These are phyloP conservation scores for Arachis hypogaea DNA, from an alignment of 306 rosid genomes.

Conservation along the genomic window DNA sequence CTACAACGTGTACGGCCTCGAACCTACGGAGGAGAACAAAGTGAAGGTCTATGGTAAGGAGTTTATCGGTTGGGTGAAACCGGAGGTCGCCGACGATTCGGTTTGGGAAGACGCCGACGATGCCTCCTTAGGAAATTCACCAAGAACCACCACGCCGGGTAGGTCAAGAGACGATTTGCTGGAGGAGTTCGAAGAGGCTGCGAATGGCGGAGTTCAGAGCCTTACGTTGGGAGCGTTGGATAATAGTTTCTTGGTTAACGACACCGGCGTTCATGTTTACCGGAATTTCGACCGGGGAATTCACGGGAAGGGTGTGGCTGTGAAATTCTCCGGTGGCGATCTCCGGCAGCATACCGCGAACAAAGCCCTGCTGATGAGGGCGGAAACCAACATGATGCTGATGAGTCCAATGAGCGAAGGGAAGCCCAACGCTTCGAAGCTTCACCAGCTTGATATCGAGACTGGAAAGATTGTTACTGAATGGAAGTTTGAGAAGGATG, in stretches of 20 bases:
- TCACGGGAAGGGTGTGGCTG: slow-evolving; percentile 80
- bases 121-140: slow-evolving; percentile 41
- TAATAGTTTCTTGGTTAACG: slow-evolving; percentile 80
- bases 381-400: slow-evolving; percentile 87
- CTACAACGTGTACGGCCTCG: slow-evolving; percentile 68
- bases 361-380: slow-evolving; percentile 77
- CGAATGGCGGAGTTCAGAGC: slow-evolving; percentile 85
- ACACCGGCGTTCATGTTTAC: slow-evolving; percentile 76
- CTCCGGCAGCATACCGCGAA: slow-evolving; percentile 49
- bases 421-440: slow-evolving; percentile 61
- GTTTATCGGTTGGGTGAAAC: slow-evolving; percentile 88
- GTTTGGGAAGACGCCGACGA: slow-evolving; percentile 76
- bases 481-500: slow-evolving; percentile 96
- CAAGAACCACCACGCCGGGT: slow-evolving; percentile 42
- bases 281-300: slow-evolving; percentile 71
- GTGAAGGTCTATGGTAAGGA: slow-evolving; percentile 83
- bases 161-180: slow-evolving; percentile 54
- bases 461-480: slow-evolving; percentile 79
- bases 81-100: slow-evolving; percentile 83
- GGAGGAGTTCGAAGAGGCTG: slow-evolving; percentile 87
- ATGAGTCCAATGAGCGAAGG: slow-evolving; percentile 84
- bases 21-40: slow-evolving; percentile 79
- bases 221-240: slow-evolving; percentile 80
- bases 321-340: slow-evolving; percentile 55
- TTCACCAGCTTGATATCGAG: slow-evolving; percentile 82